Evolutionary conservation across 2,329 filamentous ascomycete genomes (phyloP), one percentile per base, ranked within the genome.

Genomic region (Dothideomycetes sp.): DNA sequence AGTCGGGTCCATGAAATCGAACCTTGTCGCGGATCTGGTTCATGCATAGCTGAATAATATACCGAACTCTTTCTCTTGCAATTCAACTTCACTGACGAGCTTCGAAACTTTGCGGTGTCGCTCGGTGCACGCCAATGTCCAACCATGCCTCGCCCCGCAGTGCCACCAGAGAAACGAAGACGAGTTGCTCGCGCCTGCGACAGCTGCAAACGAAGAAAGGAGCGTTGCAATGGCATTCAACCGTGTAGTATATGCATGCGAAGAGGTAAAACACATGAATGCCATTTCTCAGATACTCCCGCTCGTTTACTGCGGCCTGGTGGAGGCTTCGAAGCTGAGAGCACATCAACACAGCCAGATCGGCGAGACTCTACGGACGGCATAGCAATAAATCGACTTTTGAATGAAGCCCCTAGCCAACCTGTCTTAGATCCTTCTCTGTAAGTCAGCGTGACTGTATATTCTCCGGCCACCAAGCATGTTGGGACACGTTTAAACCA

Each of bases 171-270:
- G 12, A 39, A 43, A 18, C 19, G 41, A 18, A 31, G 37, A 18
- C 51, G 52, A 5, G 49, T 53, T 8, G 37, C 55, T 31, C 55
- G 60, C 37, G 64, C 63, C 12, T 68, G 64, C 48, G 60, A 65
- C 41, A 63, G 60, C 36, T 68, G 64, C 54, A 68, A 65, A 46
- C 50, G 61, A 17, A 57, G 66, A 37, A 69, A 69, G 46, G 68
- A 72, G 44, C 71, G 71, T 50, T 73, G 69, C 48, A 64, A 72
- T 43, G 69, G 69, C 30, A 57, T 63, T 36, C 58, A 65, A 36
- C 69, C 69, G 31, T 73, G 69, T 44, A 60, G 60, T n/a, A 69
- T 71, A 39, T 72, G 69, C 49, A 54, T 55, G 55, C 44, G 50
- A 42, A 52, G 64, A 55, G 48, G 63, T 57, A 47, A 60, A 53